Conservation (phyloP, 148 eudicot species). For the Limonium bicolor region DNA sequence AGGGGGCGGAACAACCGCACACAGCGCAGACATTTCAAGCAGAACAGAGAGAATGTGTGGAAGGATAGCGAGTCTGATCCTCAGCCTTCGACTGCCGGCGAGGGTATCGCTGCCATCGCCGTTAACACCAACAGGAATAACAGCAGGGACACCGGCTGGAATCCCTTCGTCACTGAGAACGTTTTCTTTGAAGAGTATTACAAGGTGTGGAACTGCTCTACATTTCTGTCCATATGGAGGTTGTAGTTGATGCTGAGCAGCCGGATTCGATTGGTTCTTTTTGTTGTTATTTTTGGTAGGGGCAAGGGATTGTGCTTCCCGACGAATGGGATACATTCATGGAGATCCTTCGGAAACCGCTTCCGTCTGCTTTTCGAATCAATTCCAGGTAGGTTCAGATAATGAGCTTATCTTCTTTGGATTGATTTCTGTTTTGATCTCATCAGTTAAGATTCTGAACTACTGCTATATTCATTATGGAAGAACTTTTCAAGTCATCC, state of each 20-base stretch:
- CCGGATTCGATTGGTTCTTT: background rate
- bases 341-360: slow-evolving; percentile 40
- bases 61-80: slow-evolving; percentile 32
- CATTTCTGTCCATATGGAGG: too few species aligned
- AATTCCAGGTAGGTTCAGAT: slow-evolving; percentile 51
- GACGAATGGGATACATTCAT: slow-evolving; percentile 83
- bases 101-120: background rate
- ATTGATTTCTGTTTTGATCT: too few species aligned
- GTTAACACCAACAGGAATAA: slow-evolving; percentile 4
- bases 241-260: too few species aligned
- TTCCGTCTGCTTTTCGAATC: slow-evolving; percentile 96
- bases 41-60: slow-evolving; percentile 78
- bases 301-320: slow-evolving; percentile 55
- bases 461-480: too few species aligned
- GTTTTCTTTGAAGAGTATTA: slow-evolving; percentile 70
- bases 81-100: slow-evolving; percentile 7
- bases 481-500: too few species aligned
- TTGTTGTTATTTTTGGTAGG: slow-evolving; percentile 25
- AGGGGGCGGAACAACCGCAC: slow-evolving; percentile 75
- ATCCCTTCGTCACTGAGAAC: slow-evolving; percentile 57
- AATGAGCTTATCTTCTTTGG: background rate
- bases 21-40: slow-evolving; percentile 73
- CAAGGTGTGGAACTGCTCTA: slow-evolving; percentile 24
- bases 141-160: slow-evolving; percentile 27
- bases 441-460: too few species aligned